Base-by-base conservation (phyloP, 2,329 filamentous ascomycete species). In the Calonectria pteridis region DNA sequence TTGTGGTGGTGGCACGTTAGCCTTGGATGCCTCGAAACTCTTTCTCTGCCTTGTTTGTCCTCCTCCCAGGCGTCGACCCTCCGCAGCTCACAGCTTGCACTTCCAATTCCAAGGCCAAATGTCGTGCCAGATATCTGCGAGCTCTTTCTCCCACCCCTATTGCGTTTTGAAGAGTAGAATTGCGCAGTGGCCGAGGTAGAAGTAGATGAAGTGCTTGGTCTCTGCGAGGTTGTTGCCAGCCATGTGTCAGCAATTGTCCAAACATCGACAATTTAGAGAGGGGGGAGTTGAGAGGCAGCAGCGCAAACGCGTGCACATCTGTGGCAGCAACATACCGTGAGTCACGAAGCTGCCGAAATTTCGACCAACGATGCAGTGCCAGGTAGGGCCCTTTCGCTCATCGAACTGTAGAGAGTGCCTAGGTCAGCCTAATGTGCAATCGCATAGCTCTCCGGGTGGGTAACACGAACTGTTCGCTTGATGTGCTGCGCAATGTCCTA, bases 131-230 rank as follows among this genome's bases (percentile, higher is more conserved):
- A 72, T 72, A 67, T 72, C 64, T 69, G 77, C 78, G 77, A 80
- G 76, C 79, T 77, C 78, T 71, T 80, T 74, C 76, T 76, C 79
- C 78, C 79, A 80, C 75, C 77, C 79, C 83, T 92, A 98, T 91
- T 98, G 96, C 50, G 97, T 99, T 91, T 99, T 99, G 92, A 98
- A 99, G 67, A 99, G 93, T 71, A 99, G 91, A 84, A 99, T 98
- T 73, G 97, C 97, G 86, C 95, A 98, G 89, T 98, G 97, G 69
- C 97, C 97, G 73, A 99, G 94, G 88, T 99, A 99, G 89, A 99
- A 99, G 89, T 99, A 99, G 85, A 99, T 98, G 89, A 99, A 99
- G 87, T 99, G 97, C 88, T 98, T 98, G 33, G 97, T 98, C 86
- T 98, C 97, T 98, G 87, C 46, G 31, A 18, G 40, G n/a, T 23